Evolutionary conservation across 148 eudicot species (phyloP).

Genomic region (Spergularia bocconei): DNA sequence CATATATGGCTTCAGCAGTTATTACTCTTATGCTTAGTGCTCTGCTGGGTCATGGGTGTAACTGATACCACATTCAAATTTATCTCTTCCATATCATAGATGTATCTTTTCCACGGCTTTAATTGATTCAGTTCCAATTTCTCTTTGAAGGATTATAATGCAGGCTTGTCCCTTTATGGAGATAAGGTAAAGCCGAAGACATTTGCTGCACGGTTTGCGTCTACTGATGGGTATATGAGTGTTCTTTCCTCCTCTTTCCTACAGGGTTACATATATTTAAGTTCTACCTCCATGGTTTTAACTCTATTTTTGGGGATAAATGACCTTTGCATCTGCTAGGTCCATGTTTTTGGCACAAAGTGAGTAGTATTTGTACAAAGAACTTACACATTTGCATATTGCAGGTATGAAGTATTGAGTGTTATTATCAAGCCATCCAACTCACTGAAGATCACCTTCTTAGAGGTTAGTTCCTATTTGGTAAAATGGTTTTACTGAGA

Average conservation of each 20-base stretch:
- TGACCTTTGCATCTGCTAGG: neutral
- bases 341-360: neutral
- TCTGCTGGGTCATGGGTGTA: neutral
- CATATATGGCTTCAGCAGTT: neutral
- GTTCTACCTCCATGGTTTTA: constrained; percentile 3
- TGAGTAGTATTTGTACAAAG: neutral
- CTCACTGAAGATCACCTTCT: constrained; percentile 92
- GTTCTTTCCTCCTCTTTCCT: constrained; percentile 2
- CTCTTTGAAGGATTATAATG: constrained; percentile 66
- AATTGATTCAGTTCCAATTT: constrained; percentile 2
- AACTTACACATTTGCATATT: constrained; percentile 8
- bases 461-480: constrained; percentile 62
- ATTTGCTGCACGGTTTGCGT: constrained; percentile 87
- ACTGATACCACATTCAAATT: neutral
- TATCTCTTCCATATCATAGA: neutral
- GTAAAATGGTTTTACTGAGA: neutral
- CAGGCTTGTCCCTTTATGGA: constrained; percentile 86
- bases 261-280: neutral
- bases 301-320: neutral
- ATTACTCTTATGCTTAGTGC: neutral
- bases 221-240: constrained; percentile 80
- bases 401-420: constrained; percentile 87
- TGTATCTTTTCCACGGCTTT: neutral
- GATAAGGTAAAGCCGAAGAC: constrained; percentile 91
- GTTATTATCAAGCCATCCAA: constrained; percentile 76